Evolutionary conservation across 495 filamentous ascomycete species (phyloP), one percentile per base, ranked within the genome.

Genomic region (Hypoxylon lienhwacheense): DNA sequence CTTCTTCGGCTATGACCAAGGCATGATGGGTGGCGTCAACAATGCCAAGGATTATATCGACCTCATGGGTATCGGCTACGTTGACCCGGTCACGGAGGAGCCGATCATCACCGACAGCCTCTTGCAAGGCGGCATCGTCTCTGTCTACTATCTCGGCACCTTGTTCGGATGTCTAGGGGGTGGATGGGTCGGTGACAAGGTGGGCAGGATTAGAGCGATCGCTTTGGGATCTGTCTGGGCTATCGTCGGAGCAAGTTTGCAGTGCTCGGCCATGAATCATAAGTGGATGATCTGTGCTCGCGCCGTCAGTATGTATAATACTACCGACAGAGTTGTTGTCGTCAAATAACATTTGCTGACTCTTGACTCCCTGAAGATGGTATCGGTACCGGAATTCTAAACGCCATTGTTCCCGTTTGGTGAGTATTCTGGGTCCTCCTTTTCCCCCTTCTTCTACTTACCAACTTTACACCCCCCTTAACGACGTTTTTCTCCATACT

Each of bases 21-120:
- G 86, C 48, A 81, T 90, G 77, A 89, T 88, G 84, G 80, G 82
- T 14, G 86, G 87, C 36, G 87, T 89, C 5, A 88, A 89, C 65
- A 83, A 79, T 37, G 73, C 81, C 22, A 74, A 78, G 26, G 67
- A 87, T 54, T 88, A 88, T 61, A 80, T 83, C 53, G 72, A 82
- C 7, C 70, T 80, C 8, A 87, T 88, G 85, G 74, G 76, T 25
- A 83, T 87, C 55, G 86, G 85, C 3, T 74, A 86, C 44, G 77
- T 74, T 4, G 70, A 82, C 29, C 70, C 75, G 25, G 69, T 73
- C 4, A 62, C 65, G 6, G 63, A 66, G 16, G 71, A 76, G 1
- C 74, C 77, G 0, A 77, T 85, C 16, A 73, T 86, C 16, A 82
- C 80, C 3, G 73, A 86, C 65, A 80, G 73, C 22, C 62, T 87